These are phyloP conservation scores for Podaxis mareebaensis DNA, from an alignment of 768 basidiomycete genomes.

Conservation along the genomic window DNA sequence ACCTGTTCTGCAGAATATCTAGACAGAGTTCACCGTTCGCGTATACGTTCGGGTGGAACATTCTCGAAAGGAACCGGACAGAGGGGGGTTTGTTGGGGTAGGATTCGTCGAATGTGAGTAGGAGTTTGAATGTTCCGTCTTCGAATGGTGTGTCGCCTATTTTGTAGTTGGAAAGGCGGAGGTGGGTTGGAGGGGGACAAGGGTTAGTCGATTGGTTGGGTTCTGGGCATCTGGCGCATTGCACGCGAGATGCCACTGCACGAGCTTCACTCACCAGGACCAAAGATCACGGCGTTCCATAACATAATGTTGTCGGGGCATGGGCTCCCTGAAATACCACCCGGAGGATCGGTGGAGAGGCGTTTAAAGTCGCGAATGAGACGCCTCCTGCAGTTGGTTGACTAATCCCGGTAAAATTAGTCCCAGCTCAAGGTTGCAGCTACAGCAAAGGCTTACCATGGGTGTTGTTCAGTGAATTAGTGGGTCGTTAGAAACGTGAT, in stretches of 20 bases:
- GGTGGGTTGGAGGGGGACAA: neutral
- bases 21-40: conserved; percentile 97
- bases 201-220: neutral
- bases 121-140: conserved; percentile 97
- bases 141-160: conserved; percentile 98
- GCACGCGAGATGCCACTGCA: neutral
- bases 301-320: conserved; percentile 99
- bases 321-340: conserved; percentile 95
- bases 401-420: conserved; percentile 43
- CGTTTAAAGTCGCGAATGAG: conserved; percentile 98
- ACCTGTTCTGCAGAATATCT: conserved; percentile 97
- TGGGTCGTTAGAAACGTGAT: conserved; percentile 7
- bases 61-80: conserved; percentile 94
- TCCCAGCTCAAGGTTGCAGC: neutral
- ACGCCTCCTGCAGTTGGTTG: conserved; percentile 90
- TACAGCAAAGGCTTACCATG: neutral
- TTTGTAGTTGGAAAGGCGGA: neutral
- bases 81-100: conserved; percentile 99
- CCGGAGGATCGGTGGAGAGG: conserved; percentile 91
- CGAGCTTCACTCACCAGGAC: conserved; percentile 71
- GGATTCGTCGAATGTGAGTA: conserved; percentile 94
- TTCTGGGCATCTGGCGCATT: neutral
- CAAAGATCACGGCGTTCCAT: conserved; percentile 99
- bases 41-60: conserved; percentile 99
- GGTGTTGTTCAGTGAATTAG: neutral